Conservation (phyloP, 495 filamentous ascomycete species). For the Penicillium daleae region DNA sequence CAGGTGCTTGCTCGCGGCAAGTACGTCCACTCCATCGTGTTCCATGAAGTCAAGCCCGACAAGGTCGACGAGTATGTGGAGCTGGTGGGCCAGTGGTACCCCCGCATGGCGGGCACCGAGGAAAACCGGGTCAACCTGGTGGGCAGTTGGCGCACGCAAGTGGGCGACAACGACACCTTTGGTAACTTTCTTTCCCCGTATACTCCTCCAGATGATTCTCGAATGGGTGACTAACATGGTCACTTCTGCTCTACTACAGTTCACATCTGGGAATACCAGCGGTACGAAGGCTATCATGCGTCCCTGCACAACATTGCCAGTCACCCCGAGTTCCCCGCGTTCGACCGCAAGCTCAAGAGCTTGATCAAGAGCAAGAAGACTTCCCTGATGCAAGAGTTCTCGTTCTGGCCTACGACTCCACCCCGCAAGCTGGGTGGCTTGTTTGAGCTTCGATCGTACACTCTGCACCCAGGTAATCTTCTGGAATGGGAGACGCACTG, state of each 20-base stretch:
- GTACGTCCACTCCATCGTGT: constrained; percentile 97
- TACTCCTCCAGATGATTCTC: background rate
- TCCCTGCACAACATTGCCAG: constrained; percentile 81
- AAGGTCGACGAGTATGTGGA: constrained; percentile 94
- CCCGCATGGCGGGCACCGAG: constrained; percentile 74
- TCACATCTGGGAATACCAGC: constrained; percentile 99
- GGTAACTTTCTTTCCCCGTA: constrained; percentile 52
- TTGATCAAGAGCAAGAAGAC: constrained; percentile 82
- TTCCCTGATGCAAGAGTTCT: constrained; percentile 99
- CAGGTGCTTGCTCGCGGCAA: constrained; percentile 94
- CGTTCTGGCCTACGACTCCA: constrained; percentile 96
- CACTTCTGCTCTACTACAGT: constrained; percentile 47
- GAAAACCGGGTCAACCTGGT: constrained; percentile 95
- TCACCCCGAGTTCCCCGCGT: constrained; percentile 79
- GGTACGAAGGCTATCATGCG: constrained; percentile 92
- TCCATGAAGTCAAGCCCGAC: constrained; percentile 95
- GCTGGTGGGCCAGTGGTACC: constrained; percentile 91
- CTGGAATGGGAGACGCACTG: constrained; percentile 99
- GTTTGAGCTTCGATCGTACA: constrained; percentile 97
- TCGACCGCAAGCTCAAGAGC: constrained; percentile 77
- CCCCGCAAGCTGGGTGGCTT: constrained; percentile 88
- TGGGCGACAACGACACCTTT: constrained; percentile 97
- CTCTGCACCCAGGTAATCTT: constrained; percentile 90
- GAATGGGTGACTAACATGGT: constrained; percentile 19
- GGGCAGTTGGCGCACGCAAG: constrained; percentile 97